Conservation (phyloP, 2,329 filamentous ascomycete species). For the Periconia digitata region DNA sequence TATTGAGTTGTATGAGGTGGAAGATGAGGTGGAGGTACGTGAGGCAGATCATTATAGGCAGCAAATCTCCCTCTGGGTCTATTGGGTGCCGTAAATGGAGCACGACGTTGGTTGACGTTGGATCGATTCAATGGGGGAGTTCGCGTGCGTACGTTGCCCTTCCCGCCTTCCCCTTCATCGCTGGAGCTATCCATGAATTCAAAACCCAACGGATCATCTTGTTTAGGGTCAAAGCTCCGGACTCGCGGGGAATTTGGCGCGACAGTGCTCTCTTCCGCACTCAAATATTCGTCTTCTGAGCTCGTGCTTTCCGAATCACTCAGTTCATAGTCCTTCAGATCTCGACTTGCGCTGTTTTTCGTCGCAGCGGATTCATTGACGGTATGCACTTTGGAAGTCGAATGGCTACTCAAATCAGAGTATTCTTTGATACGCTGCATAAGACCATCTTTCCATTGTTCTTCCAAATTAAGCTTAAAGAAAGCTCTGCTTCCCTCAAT, state of each 20-base stretch:
- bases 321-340: background rate
- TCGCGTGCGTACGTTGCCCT: background rate
- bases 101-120: background rate
- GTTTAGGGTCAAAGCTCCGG: background rate
- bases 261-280: background rate
- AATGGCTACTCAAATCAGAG: background rate
- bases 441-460: slow-evolving; percentile 1
- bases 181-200: background rate
- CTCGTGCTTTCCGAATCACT: background rate
- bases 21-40: too few relatives aligned
- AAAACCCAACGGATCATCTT: background rate
- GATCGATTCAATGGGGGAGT: background rate
- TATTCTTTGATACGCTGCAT: slow-evolving; percentile 1
- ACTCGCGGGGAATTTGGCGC: background rate
- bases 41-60: too few relatives aligned
- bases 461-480: background rate
- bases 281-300: background rate
- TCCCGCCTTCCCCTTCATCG: too few relatives aligned
- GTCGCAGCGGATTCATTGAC: background rate
- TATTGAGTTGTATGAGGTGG: too few relatives aligned
- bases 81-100: background rate
- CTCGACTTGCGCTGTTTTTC: background rate
- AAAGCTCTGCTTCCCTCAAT: slow-evolving; percentile 10
- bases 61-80: too few relatives aligned
- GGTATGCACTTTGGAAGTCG: background rate